These are phyloP conservation scores for Cryptosporidium sp. DNA, from an alignment of 169 alveolate genomes.

Conservation along the genomic window DNA sequence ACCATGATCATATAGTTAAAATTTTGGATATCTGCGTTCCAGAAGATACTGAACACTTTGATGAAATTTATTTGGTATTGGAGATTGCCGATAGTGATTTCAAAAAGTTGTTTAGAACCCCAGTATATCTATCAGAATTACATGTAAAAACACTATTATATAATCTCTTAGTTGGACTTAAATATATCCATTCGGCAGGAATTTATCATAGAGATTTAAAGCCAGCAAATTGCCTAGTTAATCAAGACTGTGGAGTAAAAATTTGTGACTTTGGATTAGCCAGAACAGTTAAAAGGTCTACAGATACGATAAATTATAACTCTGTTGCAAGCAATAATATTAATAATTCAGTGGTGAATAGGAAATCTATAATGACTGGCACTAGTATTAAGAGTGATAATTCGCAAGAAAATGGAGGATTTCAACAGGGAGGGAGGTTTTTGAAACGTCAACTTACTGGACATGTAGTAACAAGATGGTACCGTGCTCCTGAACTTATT, in stretches of 20 bases:
- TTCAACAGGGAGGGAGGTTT: constrained; percentile 42
- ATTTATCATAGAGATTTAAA: constrained; percentile 98
- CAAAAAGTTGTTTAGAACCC: constrained; percentile 93
- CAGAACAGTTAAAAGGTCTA: constrained; percentile 83
- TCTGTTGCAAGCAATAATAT: background rate
- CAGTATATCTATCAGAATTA: constrained; percentile 92
- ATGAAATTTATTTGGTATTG: constrained; percentile 95
- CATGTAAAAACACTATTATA: constrained; percentile 91
- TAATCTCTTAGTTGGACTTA: constrained; percentile 94
- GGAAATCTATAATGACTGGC: background rate
- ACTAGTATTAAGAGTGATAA: background rate
- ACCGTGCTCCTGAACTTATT: constrained; percentile 99
- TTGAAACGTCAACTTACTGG: constrained; percentile 95
- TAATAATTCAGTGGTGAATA: background rate
- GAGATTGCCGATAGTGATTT: constrained; percentile 98
- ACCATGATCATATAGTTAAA: constrained; percentile 92
- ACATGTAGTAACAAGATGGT: constrained; percentile 99
- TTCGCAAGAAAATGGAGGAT: constrained; percentile 14
- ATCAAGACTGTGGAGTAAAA: constrained; percentile 97
- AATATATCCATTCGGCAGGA: constrained; percentile 94
- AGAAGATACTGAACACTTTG: constrained; percentile 89
- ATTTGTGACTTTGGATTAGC: constrained; percentile 98
- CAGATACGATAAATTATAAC: background rate
- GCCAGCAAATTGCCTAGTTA: constrained; percentile 97
- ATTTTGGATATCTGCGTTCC: constrained; percentile 93